Evolutionary conservation across 306 rosid genomes (phyloP).

Genomic region (Inga laurina): DNA sequence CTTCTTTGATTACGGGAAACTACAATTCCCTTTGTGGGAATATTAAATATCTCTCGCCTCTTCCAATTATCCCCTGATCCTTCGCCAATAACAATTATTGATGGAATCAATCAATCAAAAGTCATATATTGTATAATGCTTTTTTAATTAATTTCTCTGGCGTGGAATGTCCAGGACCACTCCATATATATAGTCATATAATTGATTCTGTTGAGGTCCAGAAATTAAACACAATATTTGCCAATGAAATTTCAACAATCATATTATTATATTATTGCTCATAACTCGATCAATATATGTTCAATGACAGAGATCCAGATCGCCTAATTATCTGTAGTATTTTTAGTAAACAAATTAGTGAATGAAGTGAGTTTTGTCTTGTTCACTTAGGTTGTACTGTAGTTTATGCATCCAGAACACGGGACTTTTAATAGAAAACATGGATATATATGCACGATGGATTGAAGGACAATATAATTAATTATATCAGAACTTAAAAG

Average conservation of each 20-base stretch:
- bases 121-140: background rate
- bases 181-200: background rate
- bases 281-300: background rate
- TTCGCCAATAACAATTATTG: background rate
- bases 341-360: background rate
- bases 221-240: background rate
- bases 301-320: background rate
- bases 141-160: background rate
- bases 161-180: background rate
- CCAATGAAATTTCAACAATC: background rate
- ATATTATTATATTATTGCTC: no score
- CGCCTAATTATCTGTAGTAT: background rate
- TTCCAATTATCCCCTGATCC: slow-evolving; percentile 20
- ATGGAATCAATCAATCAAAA: background rate
- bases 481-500: no score
- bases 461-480: no score
- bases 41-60: background rate
- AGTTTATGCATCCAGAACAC: background rate
- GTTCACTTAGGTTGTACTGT: background rate
- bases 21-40: slow-evolving; percentile 8
- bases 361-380: background rate
- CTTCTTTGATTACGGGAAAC: slow-evolving; percentile 4
- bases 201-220: background rate
- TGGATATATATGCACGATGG: no score
- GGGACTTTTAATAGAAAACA: background rate